Percentiles rank a stretch among this genome's conserved stretches.
Evolutionary conservation across 225 moss, liverwort and hornwort genomes (phyloP).

Genomic region (Physcomitrium patens): DNA sequence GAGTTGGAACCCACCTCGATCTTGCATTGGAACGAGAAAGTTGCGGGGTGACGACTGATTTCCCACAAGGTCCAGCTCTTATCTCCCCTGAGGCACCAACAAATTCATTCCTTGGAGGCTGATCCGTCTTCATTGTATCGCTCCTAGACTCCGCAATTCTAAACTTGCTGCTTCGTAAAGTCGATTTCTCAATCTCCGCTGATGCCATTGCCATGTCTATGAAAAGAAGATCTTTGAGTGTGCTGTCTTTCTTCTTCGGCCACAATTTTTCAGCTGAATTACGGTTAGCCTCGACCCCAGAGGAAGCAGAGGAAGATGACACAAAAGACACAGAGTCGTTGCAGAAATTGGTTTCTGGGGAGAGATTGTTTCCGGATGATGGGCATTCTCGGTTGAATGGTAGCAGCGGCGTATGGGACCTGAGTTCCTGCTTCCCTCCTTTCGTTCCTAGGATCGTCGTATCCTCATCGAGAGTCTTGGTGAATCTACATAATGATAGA

Average conservation of each 20-base stretch:
- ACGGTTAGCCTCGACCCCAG: constrained; percentile 7
- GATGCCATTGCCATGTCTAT: constrained; percentile 24
- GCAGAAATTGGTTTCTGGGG: not conserved
- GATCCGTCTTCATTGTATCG: constrained; percentile 13
- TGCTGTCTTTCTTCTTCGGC: not conserved
- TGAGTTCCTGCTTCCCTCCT: constrained; percentile 9
- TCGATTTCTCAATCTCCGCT: not conserved
- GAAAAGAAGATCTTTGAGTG: constrained; percentile 26
- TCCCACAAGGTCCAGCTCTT: not conserved
- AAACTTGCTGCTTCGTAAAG: constrained; percentile 15
- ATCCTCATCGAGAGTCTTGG: constrained; percentile 12
- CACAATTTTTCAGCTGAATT: constrained; percentile 18
- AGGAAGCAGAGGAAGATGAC: constrained; percentile 21
- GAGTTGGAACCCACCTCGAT: constrained; percentile 24
- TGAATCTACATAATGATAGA: constrained; percentile 14
- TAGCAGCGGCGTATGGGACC: constrained; percentile 16
- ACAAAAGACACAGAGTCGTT: constrained; percentile 17
- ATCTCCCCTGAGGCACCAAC: not conserved
- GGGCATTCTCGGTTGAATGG: constrained; percentile 9
- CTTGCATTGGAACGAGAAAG: constrained; percentile 14
- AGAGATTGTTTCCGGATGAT: not conserved
- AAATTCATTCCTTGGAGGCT: not conserved
- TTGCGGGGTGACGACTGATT: not conserved
- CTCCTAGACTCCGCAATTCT: constrained; percentile 17
- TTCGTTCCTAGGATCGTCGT: constrained; percentile 26